Evolutionary conservation across 2,329 filamentous ascomycete species (phyloP).

Genomic region (Pseudocercospora vitis): DNA sequence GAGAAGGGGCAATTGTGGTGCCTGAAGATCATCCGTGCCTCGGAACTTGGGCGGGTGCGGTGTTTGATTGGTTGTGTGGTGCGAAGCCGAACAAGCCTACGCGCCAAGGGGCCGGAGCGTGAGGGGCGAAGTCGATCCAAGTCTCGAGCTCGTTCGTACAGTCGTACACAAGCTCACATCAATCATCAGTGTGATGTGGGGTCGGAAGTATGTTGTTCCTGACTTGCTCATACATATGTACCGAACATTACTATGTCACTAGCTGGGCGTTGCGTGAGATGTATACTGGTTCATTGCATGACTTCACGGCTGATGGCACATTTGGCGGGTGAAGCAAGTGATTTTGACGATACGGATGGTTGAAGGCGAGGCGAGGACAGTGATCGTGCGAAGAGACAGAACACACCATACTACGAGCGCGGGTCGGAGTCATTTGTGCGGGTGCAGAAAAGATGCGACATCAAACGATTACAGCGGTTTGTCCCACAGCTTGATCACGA

Average conservation of each 20-base stretch:
- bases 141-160: conserved; percentile 6
- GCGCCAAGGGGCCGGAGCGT: background rate
- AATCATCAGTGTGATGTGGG: too few relatives aligned
- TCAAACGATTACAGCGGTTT: too few relatives aligned
- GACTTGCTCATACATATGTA: background rate
- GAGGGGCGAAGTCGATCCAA: conserved; percentile 2
- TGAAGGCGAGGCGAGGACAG: too few relatives aligned
- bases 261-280: background rate
- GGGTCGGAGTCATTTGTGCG: too few relatives aligned
- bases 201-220: background rate
- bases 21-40: conserved; percentile 5
- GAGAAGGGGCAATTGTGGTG: conserved; percentile 2
- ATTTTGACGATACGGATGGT: too few relatives aligned
- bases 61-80: background rate
- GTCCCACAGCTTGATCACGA: conserved; percentile 39
- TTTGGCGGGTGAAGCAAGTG: too few relatives aligned
- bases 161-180: conserved; percentile 7
- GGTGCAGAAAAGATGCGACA: too few relatives aligned
- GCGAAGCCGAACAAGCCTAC: background rate
- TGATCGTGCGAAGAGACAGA: too few relatives aligned
- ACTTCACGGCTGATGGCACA: too few relatives aligned
- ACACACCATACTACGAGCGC: too few relatives aligned
- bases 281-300: too few relatives aligned
- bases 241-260: background rate
- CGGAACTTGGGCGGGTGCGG: background rate